A percentile compares a stretch with the other conserved stretches of the same genome.
These are phyloP conservation scores for Epichloe hybrida DNA, from an alignment of 2,329 filamentous ascomycete genomes.

Conservation along the genomic window DNA sequence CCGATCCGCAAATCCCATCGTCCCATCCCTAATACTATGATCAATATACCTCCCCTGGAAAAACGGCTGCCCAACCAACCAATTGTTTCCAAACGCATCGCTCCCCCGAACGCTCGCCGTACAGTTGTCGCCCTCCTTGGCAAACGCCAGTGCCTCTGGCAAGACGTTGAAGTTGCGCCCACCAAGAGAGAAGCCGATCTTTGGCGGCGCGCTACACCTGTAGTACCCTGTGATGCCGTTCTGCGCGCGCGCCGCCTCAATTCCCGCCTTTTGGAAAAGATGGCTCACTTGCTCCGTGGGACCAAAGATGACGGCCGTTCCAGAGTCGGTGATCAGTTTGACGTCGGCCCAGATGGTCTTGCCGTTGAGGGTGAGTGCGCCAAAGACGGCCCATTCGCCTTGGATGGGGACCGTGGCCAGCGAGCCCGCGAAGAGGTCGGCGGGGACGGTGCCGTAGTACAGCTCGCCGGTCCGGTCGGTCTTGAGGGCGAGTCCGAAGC, in stretches of 20 bases:
- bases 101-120: constrained; percentile 9
- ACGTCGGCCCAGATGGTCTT: neutral
- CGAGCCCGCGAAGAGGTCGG: neutral
- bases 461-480: constrained; percentile 9
- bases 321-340: constrained; percentile 8
- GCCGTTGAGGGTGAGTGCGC: neutral
- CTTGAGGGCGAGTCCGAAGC: constrained; percentile 10
- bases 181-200: constrained; percentile 7
- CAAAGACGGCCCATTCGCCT: neutral
- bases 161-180: constrained; percentile 9
- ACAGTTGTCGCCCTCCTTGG: constrained; percentile 8
- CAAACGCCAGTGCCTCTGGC: constrained; percentile 8
- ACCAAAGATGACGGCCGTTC: constrained; percentile 10
- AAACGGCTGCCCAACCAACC: constrained; percentile 12
- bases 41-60: constrained; percentile 12
- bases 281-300: constrained; percentile 5
- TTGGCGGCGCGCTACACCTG: constrained; percentile 7
- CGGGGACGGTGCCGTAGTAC: constrained; percentile 10
- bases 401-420: neutral
- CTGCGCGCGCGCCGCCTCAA: constrained; percentile 4
- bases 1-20: constrained; percentile 8
- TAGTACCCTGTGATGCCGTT: constrained; percentile 9
- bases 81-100: constrained; percentile 6
- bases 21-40: constrained; percentile 7
- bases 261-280: constrained; percentile 7